phyloP scores from a whole-genome alignment of 257 asterid genomes.

The Eustoma russellianum region DNA sequence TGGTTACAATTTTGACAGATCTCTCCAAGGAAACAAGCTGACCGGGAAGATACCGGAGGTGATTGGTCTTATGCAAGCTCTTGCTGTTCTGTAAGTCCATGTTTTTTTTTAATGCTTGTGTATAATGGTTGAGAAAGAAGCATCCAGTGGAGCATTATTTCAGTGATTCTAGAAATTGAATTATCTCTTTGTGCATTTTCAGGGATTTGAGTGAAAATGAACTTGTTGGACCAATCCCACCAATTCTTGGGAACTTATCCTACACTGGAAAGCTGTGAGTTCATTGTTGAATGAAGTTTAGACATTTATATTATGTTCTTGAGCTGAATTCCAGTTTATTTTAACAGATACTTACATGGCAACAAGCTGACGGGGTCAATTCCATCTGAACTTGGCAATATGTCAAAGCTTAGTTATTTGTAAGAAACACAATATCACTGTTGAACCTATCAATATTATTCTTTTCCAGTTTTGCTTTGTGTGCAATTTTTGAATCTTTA shows the following conservation, averaged over 20 bases:
- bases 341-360: constrained; percentile 84
- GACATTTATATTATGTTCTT: neutral
- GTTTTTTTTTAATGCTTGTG: neutral
- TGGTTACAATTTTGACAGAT: constrained; percentile 31
- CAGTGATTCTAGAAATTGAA: neutral
- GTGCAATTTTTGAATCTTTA: constrained; percentile 5
- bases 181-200: constrained; percentile 4
- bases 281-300: neutral
- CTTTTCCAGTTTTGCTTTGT: neutral
- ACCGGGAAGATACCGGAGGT: constrained; percentile 93
- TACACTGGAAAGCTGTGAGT: constrained; percentile 97
- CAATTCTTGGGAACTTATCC: constrained; percentile 80
- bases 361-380: constrained; percentile 82
- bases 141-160: too few species aligned
- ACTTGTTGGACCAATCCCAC: constrained; percentile 79
- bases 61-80: constrained; percentile 97
- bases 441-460: neutral
- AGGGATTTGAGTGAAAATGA: constrained; percentile 97
- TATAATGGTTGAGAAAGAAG: neutral
- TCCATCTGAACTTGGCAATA: constrained; percentile 89
- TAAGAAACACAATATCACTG: constrained; percentile 18
- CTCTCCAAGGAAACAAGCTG: constrained; percentile 87
- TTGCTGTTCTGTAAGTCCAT: constrained; percentile 83
- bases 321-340: neutral
- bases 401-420: constrained; percentile 91